phyloP scores from a whole-genome alignment of 352 stramenopile genomes.

The Phytophthora citricola region DNA sequence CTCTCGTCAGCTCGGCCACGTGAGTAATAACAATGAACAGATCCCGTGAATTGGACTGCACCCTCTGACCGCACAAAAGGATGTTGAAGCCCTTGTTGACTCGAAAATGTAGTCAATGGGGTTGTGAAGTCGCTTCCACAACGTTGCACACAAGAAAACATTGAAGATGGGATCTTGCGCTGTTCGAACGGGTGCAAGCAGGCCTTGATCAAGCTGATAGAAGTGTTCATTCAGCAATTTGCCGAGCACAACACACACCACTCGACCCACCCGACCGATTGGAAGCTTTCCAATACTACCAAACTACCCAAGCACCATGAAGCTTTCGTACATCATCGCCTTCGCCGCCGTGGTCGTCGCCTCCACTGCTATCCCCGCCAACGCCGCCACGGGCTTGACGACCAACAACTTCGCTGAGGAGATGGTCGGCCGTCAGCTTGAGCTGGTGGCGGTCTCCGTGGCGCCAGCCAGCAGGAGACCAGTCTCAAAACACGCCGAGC shows the following conservation, averaged over 20 bases:
- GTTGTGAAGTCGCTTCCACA: constrained; percentile 14
- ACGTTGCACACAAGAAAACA: constrained; percentile 7
- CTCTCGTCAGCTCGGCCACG: background rate
- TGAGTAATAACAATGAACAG: constrained; percentile 8
- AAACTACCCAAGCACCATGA: constrained; percentile 12
- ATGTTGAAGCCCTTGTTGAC: background rate
- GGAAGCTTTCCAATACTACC: constrained; percentile 6
- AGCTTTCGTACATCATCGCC: constrained; percentile 22
- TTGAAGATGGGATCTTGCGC: constrained; percentile 14
- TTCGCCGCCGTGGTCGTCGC: constrained; percentile 18
- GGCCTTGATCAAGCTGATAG: constrained; percentile 2
- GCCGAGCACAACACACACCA: constrained; percentile 7
- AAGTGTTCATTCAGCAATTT: constrained; percentile 12
- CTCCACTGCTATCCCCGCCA: constrained; percentile 12
- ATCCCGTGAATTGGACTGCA: background rate
- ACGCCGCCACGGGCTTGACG: constrained; percentile 5
- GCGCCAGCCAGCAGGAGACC: constrained; percentile 4
- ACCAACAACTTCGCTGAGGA: constrained; percentile 14
- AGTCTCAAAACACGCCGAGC: constrained; percentile 16
- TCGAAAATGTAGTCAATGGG: background rate
- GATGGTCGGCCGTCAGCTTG: constrained; percentile 8
- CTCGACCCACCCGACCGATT: background rate
- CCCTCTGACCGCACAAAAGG: background rate
- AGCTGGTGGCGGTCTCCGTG: constrained; percentile 10
- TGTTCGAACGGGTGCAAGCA: constrained; percentile 12